Conservation (phyloP, 148 eudicot species). For the Rheum nobile region DNA sequence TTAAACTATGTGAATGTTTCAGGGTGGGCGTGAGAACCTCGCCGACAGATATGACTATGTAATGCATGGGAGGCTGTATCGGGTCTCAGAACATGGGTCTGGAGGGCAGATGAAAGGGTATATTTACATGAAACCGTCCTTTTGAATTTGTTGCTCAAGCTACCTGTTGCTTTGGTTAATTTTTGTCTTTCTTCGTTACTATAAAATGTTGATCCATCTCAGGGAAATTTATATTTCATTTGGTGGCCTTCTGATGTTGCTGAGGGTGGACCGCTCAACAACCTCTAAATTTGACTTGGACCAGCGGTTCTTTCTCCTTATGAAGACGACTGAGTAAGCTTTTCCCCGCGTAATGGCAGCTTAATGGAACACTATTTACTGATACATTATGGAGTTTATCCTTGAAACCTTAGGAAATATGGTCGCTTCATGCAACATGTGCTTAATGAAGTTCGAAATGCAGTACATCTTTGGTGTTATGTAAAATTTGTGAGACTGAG, state of each 20-base stretch:
- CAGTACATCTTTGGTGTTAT: too few relatives aligned
- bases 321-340: slow-evolving; percentile 52
- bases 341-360: background rate
- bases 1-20: slow-evolving; percentile 13
- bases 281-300: slow-evolving; percentile 72
- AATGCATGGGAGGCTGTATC: slow-evolving; percentile 82
- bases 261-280: slow-evolving; percentile 59
- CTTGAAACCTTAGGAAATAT: background rate
- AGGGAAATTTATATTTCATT: slow-evolving; percentile 78
- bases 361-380: background rate
- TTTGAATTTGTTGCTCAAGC: too few relatives aligned
- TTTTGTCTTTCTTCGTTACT: background rate
- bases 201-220: slow-evolving; percentile 1
- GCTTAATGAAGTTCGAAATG: too few relatives aligned
- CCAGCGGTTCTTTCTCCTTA: slow-evolving; percentile 71
- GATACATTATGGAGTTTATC: background rate
- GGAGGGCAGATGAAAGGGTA: slow-evolving; percentile 59
- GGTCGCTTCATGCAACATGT: too few relatives aligned
- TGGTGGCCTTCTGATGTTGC: slow-evolving; percentile 87
- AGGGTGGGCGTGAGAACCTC: slow-evolving; percentile 66
- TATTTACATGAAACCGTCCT: background rate
- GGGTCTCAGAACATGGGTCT: slow-evolving; percentile 45
- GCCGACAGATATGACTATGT: slow-evolving; percentile 92
- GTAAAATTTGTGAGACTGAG: too few relatives aligned
- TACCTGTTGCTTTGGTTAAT: background rate